phyloP scores from a whole-genome alignment of 306 rosid species.

The Glycyrrhiza uralensis region DNA sequence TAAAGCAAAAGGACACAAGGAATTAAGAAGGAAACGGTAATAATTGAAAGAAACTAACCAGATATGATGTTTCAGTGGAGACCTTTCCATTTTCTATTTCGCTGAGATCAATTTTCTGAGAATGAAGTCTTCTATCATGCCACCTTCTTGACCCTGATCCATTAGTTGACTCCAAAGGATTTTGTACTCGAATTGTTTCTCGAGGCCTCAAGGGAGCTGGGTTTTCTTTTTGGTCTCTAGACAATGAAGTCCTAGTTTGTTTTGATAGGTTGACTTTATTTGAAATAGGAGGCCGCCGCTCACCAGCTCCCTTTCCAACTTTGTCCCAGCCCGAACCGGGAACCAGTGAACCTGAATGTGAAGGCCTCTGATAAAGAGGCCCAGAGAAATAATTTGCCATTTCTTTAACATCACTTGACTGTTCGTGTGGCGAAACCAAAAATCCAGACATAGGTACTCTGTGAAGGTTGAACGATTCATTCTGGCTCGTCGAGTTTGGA shows the following conservation, averaged over 20 bases:
- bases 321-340: slow-evolving; percentile 45
- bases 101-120: slow-evolving; percentile 41
- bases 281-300: slow-evolving; percentile 24
- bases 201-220: slow-evolving; percentile 35
- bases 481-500: slow-evolving; percentile 42
- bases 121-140: slow-evolving; percentile 41
- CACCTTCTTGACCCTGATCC: slow-evolving; percentile 43
- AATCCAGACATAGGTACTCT: slow-evolving; percentile 59
- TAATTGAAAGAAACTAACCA: slow-evolving; percentile 42
- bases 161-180: slow-evolving; percentile 38
- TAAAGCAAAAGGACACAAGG: neutral
- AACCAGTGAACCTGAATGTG: slow-evolving; percentile 73
- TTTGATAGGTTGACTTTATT: slow-evolving; percentile 44
- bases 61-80: slow-evolving; percentile 36
- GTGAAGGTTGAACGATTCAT: slow-evolving; percentile 46
- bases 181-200: slow-evolving; percentile 26
- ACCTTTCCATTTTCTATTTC: slow-evolving; percentile 43
- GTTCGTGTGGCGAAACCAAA: slow-evolving; percentile 47
- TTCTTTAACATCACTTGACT: slow-evolving; percentile 38
- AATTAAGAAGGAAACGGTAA: neutral
- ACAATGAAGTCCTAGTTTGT: slow-evolving; percentile 37
- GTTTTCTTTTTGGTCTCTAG: slow-evolving; percentile 47
- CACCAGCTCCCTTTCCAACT: slow-evolving; percentile 45
- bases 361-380: slow-evolving; percentile 44
- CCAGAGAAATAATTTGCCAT: slow-evolving; percentile 34